phyloP scores from a whole-genome alignment of 169 alveolate species.

The Plasmodium vivax region DNA sequence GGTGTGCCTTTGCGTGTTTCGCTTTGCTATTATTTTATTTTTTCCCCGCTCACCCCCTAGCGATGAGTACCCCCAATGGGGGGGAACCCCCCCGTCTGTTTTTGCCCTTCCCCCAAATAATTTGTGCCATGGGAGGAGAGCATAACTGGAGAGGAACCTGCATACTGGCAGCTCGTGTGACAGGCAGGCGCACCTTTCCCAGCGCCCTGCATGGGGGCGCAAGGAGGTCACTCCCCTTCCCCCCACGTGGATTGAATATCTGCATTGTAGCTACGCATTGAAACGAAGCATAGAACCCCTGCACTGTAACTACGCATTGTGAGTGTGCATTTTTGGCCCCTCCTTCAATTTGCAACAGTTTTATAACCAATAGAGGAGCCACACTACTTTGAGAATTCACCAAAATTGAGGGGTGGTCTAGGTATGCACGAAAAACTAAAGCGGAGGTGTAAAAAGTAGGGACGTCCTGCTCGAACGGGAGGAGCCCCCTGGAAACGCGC shows the following conservation, averaged over 20 bases:
- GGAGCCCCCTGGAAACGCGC: neutral
- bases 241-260: neutral
- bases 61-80: neutral
- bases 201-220: neutral
- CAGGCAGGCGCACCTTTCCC: neutral
- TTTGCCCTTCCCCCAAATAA: neutral
- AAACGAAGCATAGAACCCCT: too few relatives aligned
- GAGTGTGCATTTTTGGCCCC: neutral
- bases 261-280: neutral
- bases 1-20: neutral
- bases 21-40: neutral
- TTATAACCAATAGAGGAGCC: neutral
- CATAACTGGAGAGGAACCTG: neutral
- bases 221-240: neutral
- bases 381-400: neutral
- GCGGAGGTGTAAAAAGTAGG: neutral
- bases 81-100: neutral
- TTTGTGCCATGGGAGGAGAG: neutral
- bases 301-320: neutral
- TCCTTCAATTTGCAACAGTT: neutral
- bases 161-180: neutral
- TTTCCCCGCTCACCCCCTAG: neutral
- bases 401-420: neutral
- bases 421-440: neutral
- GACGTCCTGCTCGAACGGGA: neutral